Percentiles rank a stretch among this genome's conserved stretches.
These are phyloP conservation scores for Cercospora beticola DNA, from an alignment of 2,329 filamentous ascomycete genomes.

Conservation along the genomic window DNA sequence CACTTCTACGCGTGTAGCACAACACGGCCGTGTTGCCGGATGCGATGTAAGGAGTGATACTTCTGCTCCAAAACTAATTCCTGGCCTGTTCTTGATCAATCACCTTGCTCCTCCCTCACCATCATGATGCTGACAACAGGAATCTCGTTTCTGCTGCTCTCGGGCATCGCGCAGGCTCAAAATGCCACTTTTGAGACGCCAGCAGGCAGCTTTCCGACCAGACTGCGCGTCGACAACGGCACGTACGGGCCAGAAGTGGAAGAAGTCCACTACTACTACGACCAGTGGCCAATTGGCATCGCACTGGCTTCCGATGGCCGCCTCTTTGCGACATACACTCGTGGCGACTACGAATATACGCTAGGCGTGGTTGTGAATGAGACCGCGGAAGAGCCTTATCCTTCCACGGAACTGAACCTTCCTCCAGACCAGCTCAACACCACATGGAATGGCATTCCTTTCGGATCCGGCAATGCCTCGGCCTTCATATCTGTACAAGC, in stretches of 20 bases:
- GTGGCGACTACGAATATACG: constrained; percentile 49
- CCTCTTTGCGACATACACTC: constrained; percentile 49
- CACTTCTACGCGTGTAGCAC: background rate
- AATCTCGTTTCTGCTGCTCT: constrained; percentile 15
- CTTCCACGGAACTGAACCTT: constrained; percentile 42
- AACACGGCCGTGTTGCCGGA: background rate
- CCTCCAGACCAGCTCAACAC: constrained; percentile 41
- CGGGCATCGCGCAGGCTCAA: constrained; percentile 24
- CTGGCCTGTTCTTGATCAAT: background rate
- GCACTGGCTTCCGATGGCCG: constrained; percentile 46
- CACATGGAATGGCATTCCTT: constrained; percentile 43
- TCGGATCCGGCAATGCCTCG: constrained; percentile 46
- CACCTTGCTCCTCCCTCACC: background rate
- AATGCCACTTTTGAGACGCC: constrained; percentile 24
- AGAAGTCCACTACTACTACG: constrained; percentile 48
- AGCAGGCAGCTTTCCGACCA: constrained; percentile 30
- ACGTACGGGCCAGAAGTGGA: constrained; percentile 50
- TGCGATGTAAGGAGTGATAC: background rate
- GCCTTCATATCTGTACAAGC: constrained; percentile 49
- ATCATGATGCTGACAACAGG: background rate
- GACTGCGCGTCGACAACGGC: constrained; percentile 49
- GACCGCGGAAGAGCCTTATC: constrained; percentile 51
- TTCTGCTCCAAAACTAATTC: background rate
- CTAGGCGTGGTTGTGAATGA: constrained; percentile 50
- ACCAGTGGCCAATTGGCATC: constrained; percentile 50